phyloP scores from a whole-genome alignment of 768 basidiomycete genomes.

The Pulveroboletus sp. region DNA sequence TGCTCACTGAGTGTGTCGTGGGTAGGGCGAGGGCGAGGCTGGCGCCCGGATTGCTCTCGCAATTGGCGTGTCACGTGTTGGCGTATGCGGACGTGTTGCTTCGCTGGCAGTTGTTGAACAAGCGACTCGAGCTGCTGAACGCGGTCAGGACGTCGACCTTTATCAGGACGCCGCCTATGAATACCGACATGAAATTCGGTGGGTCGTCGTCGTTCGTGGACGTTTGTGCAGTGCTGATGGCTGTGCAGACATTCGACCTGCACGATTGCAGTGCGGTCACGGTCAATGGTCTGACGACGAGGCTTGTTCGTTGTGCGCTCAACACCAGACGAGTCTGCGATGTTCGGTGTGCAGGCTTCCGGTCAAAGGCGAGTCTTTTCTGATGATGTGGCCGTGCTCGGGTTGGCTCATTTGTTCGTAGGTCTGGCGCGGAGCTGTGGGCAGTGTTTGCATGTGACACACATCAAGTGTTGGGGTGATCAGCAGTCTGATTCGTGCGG shows the following conservation, averaged over 20 bases:
- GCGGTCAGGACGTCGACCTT: slow-evolving; percentile 40
- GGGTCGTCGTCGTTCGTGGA: not conserved
- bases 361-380: slow-evolving; percentile 53
- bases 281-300: slow-evolving; percentile 32
- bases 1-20: not conserved
- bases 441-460: slow-evolving; percentile 60
- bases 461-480: slow-evolving; percentile 58
- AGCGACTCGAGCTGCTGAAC: slow-evolving; percentile 72
- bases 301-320: slow-evolving; percentile 43
- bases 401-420: slow-evolving; percentile 22
- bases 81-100: slow-evolving; percentile 73
- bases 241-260: slow-evolving; percentile 42
- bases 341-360: slow-evolving; percentile 78
- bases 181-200: slow-evolving; percentile 37
- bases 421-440: slow-evolving; percentile 62
- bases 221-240: slow-evolving; percentile 3
- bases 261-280: slow-evolving; percentile 44
- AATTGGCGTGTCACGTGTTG: slow-evolving; percentile 52
- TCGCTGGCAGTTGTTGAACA: slow-evolving; percentile 66
- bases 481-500: slow-evolving; percentile 49
- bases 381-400: not conserved
- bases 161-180: slow-evolving; percentile 21
- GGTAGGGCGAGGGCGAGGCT: slow-evolving; percentile 10
- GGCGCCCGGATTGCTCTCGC: slow-evolving; percentile 35
- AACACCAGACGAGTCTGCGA: slow-evolving; percentile 40